These are phyloP conservation scores for Botrytis aclada DNA, from an alignment of 2,329 filamentous ascomycete genomes.

Conservation along the genomic window DNA sequence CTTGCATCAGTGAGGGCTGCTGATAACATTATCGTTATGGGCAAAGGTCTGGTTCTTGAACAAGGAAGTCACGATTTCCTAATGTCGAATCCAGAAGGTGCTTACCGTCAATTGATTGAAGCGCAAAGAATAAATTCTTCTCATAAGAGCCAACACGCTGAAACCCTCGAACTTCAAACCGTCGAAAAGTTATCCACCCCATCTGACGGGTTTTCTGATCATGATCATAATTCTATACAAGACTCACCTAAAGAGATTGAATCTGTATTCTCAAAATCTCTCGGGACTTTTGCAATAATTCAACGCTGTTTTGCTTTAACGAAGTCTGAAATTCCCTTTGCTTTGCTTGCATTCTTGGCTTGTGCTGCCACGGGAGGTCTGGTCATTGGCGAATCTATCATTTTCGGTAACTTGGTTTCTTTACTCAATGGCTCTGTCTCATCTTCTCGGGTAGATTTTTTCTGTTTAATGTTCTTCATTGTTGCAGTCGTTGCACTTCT, in stretches of 20 bases:
- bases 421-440: not conserved
- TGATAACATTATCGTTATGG: not conserved
- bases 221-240: not conserved
- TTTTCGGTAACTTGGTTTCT: not conserved
- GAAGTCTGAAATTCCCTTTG: not conserved
- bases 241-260: not conserved
- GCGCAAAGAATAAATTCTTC: not conserved
- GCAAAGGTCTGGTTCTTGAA: not conserved
- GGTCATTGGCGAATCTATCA: not conserved
- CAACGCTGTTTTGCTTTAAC: not conserved
- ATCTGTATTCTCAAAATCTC: not conserved
- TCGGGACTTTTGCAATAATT: not conserved
- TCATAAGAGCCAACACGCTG: not conserved
- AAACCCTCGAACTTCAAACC: not conserved
- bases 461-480: not conserved
- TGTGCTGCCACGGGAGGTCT: not conserved
- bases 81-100: not conserved
- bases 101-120: not conserved
- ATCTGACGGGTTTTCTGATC: not conserved
- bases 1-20: not conserved
- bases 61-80: not conserved
- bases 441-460: not conserved
- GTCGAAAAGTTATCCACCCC: not conserved
- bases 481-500: constrained; percentile 52
- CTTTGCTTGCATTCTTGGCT: not conserved